phyloP scores from a whole-genome alignment of 352 stramenopile species.

The Globisporangium mamillatum region DNA sequence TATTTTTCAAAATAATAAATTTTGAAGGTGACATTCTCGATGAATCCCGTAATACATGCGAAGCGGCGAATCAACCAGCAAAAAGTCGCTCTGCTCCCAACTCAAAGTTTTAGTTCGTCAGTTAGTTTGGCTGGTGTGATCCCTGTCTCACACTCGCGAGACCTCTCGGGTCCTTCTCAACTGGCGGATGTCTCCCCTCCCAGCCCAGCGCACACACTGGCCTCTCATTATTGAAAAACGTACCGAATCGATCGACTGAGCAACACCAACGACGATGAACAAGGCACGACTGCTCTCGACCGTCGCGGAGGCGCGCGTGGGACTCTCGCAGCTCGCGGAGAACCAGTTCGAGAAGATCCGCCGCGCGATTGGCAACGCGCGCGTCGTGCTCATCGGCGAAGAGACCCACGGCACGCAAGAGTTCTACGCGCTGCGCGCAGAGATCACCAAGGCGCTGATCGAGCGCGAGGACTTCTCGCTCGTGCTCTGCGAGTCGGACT shows the following conservation, averaged over 20 bases:
- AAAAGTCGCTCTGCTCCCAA: too few species aligned
- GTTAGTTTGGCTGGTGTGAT: too few species aligned
- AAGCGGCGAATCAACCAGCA: too few species aligned
- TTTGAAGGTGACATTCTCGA: too few species aligned
- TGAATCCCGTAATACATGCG: too few species aligned
- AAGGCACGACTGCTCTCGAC: slow-evolving; percentile 7
- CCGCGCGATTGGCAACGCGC: slow-evolving; percentile 26
- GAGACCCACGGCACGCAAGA: slow-evolving; percentile 36
- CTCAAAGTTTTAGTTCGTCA: too few species aligned
- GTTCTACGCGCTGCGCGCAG: slow-evolving; percentile 29
- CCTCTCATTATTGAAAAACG: neutral
- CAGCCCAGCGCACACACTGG: too few species aligned
- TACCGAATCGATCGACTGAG: neutral
- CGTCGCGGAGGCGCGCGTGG: slow-evolving; percentile 17
- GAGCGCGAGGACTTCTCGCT: slow-evolving; percentile 30
- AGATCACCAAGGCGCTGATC: slow-evolving; percentile 34
- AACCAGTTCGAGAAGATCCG: slow-evolving; percentile 27
- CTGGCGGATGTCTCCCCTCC: too few species aligned
- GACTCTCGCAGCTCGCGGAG: slow-evolving; percentile 16
- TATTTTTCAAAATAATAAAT: too few species aligned
- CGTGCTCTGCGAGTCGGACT: slow-evolving; percentile 38
- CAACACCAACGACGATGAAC: slow-evolving; percentile 1
- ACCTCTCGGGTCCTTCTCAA: too few species aligned
- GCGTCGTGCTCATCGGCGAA: slow-evolving; percentile 36
- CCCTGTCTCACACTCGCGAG: too few species aligned